Base-by-base conservation (phyloP, 306 rosid genomes). In the Castanea mollissima region DNA sequence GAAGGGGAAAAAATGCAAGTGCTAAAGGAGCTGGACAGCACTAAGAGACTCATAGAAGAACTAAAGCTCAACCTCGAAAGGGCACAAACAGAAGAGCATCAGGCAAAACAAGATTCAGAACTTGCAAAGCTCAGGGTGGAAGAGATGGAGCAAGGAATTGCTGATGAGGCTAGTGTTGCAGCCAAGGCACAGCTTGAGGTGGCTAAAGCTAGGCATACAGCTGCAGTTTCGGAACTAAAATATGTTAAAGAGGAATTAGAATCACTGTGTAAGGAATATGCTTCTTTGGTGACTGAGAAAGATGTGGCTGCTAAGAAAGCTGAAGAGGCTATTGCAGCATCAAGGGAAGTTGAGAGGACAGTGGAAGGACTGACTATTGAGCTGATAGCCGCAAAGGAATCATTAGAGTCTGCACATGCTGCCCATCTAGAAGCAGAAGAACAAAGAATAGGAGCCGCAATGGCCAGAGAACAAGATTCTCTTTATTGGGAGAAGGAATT, bases 131-230 rank as follows among this genome's bases (percentile, higher is more conserved):
- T 96, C 71, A 90, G 99, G 83, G 99, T 96, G 82, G 98, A 93
- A 87, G 99, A 96, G 90, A 91, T 96, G 97, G 99, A 96, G 90
- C 98, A 96, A 84, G 99, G 99, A 49, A 89, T 96, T 76, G 98
- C 97, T 71, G 98, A 93, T 3, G 99, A 93, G 82, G 88, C 99
- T 41, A 96, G 99, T 74, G 89, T 93, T 69, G 99, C 99, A 78
- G 98, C 97, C 87, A 93, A 89, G 96, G 97, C 96, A 5, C 99
- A 96, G 80, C 98, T 93, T 71, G 94, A 96, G 90, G 98, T 96
- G 71, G 99, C 99, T 52, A 96, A 90, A 88, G 94, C 93, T 12
- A 89, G 99, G 86, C 90, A 87, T 77, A 15, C 87, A 31, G 86
- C 96, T 75, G 98, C 99, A 31, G 85, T 90, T 75, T 72, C 97